These are phyloP conservation scores for Sporopachydermia quercuum DNA, from an alignment of 805 yeast species.

Conservation along the genomic window DNA sequence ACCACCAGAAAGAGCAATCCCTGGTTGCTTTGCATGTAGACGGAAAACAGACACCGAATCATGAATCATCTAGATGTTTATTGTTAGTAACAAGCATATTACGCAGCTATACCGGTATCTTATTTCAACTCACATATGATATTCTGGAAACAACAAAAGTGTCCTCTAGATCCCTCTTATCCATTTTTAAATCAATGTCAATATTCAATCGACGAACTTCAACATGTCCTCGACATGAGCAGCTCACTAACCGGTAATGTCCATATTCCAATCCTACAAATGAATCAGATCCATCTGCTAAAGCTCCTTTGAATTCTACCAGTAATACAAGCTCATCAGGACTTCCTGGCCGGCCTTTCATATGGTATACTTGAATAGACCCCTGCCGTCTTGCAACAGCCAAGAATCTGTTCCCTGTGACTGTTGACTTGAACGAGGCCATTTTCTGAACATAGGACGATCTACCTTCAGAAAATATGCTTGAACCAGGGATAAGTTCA, in stretches of 20 bases:
- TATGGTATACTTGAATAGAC: constrained; percentile 10
- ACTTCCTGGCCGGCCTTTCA: constrained; percentile 5
- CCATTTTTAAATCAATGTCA: constrained; percentile 3
- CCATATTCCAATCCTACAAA: constrained; percentile 10
- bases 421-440: not conserved
- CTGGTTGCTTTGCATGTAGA: constrained; percentile 23
- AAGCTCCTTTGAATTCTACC: constrained; percentile 10
- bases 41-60: constrained; percentile 22
- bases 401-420: constrained; percentile 4
- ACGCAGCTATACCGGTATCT: too few relatives aligned
- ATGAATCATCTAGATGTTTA: constrained; percentile 4
- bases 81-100: too few relatives aligned
- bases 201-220: constrained; percentile 9
- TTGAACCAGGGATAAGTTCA: not conserved
- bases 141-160: not conserved
- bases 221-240: constrained; percentile 9
- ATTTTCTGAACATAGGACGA: constrained; percentile 11
- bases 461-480: constrained; percentile 6
- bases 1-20: constrained; percentile 35
- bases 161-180: constrained; percentile 3
- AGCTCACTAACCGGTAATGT: constrained; percentile 7
- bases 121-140: too few relatives aligned
- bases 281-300: constrained; percentile 6
- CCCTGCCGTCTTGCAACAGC: constrained; percentile 13
- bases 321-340: constrained; percentile 4